Evolutionary conservation across 2,329 filamentous ascomycete genomes (phyloP), one percentile per base, ranked within the genome.

Genomic region (Ceratocystiopsis minuta): DNA sequence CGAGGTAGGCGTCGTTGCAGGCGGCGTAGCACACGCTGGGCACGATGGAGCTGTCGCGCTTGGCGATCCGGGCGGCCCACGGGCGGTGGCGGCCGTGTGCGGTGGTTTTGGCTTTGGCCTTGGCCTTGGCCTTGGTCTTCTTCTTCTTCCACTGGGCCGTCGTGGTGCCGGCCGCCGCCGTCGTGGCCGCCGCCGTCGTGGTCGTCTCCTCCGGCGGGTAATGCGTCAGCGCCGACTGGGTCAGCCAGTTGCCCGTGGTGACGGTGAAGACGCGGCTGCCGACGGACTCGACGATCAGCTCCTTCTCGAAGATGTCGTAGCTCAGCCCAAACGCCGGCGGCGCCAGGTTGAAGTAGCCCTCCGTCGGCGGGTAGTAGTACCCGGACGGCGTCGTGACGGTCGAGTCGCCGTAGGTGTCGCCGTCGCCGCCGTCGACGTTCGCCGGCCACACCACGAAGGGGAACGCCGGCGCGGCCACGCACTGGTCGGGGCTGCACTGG

Each of bases 261-360:
- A 65, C 57, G 1, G 67, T 72, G 0, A 57, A 24, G 13, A 17
- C 18, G 11, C 56, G 53, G 20, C 59, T 60, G 24, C 57, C 49
- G 7, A 60, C 42, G 2, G 57, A 53, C 42, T 57, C 57, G 6
- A 61, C 50, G 12, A 63, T 50, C 1, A 60, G 49, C 6, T 66
- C 51, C 18, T 64, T 57, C 16, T 64, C 62, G 46, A 79, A 81
- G 16, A 81, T 75, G 36, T 68, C 68, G 45, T 72, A 77, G 39
- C 64, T 68, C 15, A 82, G 59, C 5, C 76, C 77, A 44, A 82
- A 83, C 0, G 64, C 64, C 1, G 61, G 54, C 0, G 78, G 72
- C 43, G 75, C 62, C n/a, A 82, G 63, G 45, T 80, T 68, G 58
- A 75, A 82, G 53, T 80, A 81, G 4, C 67, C 71, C 0, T 62